Evolutionary conservation across 768 basidiomycete species (phyloP).

Genomic region (Tephrocybe sp.): DNA sequence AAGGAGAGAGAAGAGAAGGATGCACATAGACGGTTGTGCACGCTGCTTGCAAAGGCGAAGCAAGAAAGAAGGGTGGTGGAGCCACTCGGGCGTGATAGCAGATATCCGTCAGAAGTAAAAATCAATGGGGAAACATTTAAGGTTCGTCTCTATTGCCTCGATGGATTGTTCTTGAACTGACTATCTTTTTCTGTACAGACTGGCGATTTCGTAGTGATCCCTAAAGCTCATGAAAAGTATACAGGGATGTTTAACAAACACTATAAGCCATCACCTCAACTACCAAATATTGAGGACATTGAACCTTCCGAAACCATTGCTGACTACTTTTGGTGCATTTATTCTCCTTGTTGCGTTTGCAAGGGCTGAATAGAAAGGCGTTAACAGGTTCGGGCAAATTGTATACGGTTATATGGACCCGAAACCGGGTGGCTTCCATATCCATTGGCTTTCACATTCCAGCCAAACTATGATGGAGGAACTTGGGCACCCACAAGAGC

Average conservation of each 20-base stretch:
- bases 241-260: conserved; percentile 26
- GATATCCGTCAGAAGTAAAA: conserved; percentile 35
- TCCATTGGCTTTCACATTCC: conserved; percentile 76
- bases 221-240: conserved; percentile 24
- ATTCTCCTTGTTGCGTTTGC: not conserved
- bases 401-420: conserved; percentile 41
- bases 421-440: conserved; percentile 45
- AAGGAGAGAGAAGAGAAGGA: conserved; percentile 25
- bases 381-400: conserved; percentile 65
- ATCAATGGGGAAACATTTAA: conserved; percentile 44
- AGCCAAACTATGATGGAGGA: conserved; percentile 59
- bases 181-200: conserved; percentile 35
- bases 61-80: conserved; percentile 23
- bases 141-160: conserved; percentile 26
- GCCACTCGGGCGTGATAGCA: conserved; percentile 31
- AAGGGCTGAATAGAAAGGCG: not conserved
- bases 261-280: conserved; percentile 23
- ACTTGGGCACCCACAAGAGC: conserved; percentile 58
- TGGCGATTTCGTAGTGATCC: conserved; percentile 61
- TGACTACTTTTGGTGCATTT: conserved; percentile 61
- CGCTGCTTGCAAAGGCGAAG: conserved; percentile 25
- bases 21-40: conserved; percentile 24
- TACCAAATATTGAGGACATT: conserved; percentile 34
- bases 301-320: conserved; percentile 40
- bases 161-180: not conserved